Percentiles rank a stretch among this genome's conserved stretches.
These are phyloP conservation scores for Cercospora citrullina DNA, from an alignment of 2,329 filamentous ascomycete species.

Conservation along the genomic window DNA sequence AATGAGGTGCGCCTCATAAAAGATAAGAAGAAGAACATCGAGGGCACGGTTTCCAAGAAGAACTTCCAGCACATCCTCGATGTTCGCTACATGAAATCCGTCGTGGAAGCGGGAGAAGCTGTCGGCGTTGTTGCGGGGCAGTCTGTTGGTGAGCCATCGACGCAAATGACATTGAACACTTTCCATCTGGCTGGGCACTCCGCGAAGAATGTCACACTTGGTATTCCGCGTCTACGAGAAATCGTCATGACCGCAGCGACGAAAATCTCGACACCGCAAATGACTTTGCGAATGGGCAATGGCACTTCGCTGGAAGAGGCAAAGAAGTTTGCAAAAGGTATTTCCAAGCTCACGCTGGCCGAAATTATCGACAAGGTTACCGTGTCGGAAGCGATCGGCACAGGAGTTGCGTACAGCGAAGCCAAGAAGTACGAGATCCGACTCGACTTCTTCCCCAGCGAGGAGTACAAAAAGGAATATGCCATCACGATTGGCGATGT, in stretches of 20 bases:
- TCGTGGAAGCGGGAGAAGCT: conserved; percentile 93
- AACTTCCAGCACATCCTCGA: conserved; percentile 82
- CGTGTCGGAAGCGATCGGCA: conserved; percentile 76
- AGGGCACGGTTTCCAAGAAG: conserved; percentile 59
- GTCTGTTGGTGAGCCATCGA: conserved; percentile 94
- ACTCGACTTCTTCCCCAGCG: conserved; percentile 77
- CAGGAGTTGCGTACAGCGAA: conserved; percentile 65
- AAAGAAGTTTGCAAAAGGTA: conserved; percentile 84
- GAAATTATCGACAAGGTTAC: conserved; percentile 79
- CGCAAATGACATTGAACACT: conserved; percentile 98
- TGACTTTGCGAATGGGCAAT: conserved; percentile 77
- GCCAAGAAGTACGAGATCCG: conserved; percentile 84
- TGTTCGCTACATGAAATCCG: conserved; percentile 87
- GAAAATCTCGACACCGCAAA: conserved; percentile 84
- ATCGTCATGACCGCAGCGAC: conserved; percentile 96
- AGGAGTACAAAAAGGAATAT: conserved; percentile 83
- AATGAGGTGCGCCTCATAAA: conserved; percentile 60
- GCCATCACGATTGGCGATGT: conserved; percentile 79
- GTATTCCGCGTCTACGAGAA: conserved; percentile 95
- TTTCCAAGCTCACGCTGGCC: conserved; percentile 80
- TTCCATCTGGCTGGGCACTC: conserved; percentile 99
- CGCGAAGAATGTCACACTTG: conserved; percentile 96
- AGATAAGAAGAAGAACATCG: conserved; percentile 58
- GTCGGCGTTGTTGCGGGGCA: conserved; percentile 96
- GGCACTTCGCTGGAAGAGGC: conserved; percentile 69